Base-by-base conservation (phyloP, 495 filamentous ascomycete species). In the Penicillium lagena region DNA sequence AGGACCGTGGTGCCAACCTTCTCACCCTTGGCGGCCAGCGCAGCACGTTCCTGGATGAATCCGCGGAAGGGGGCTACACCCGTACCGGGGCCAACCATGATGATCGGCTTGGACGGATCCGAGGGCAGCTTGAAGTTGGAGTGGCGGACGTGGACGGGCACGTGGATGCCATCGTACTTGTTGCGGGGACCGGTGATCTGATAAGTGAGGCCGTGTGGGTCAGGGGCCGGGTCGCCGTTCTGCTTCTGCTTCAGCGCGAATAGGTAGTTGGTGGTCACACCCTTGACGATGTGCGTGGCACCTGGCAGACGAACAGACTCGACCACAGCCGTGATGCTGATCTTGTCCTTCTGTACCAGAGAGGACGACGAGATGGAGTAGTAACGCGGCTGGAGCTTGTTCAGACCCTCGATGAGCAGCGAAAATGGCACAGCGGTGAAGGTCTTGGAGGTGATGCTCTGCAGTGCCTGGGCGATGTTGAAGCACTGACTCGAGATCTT, bases 71-170 rank as follows among this genome's bases (percentile, higher is more conserved):
- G 93, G 9, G 93, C 93, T 36, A 97, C 93, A 73, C 93, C 93
- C 46, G 94, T 96, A 56, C 93, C 93, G 13, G 93, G 93, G 30
- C 93, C 93, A 59, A 99, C 78, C 82, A 96, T 87, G 63, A 99
- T 93, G 49, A 99, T 74, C 14, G 93, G 93, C 67, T 89, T 91
- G 13, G 86, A 78, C 7, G 93, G 90, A 54, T 99, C 93, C 32
- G 91, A 96, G 30, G 93, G 93, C 15, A 99, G 78, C 70, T 96
- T 96, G 81, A 99, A 99, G 72, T 99, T 99, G 37, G 93, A 99
- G 72, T 96, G 90, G 44, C 93, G 87, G 40, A 97, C 82, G 63
- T 97, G 94, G 15, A 97, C 88, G 4, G 94, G 93, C 5, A 97
- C 85, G 54, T 96, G 91, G 51, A 96, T 83, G 42, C 94, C 94